A percentile compares a stretch with the other conserved stretches of the same genome.
These are phyloP conservation scores for Eucalyptus cladocalyx DNA, from an alignment of 345 rosid species.

Conservation along the genomic window DNA sequence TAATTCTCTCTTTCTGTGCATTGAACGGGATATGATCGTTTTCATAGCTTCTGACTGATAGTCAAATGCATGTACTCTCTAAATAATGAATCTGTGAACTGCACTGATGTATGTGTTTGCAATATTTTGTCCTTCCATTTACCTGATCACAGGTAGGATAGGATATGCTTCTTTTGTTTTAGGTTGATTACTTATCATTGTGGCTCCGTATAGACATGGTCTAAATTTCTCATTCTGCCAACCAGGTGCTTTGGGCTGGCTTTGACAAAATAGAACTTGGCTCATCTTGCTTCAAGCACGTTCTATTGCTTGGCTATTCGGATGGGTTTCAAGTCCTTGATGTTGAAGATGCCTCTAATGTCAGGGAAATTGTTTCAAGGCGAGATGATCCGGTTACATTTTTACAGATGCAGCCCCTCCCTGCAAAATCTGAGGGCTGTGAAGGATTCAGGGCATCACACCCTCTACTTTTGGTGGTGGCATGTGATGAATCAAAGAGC, in stretches of 20 bases:
- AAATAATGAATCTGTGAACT: neutral
- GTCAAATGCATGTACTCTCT: neutral
- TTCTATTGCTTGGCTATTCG: conserved; percentile 80
- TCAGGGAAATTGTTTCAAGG: conserved; percentile 71
- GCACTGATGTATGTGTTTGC: neutral
- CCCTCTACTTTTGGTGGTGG: conserved; percentile 87
- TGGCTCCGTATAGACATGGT: neutral
- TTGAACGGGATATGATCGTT: neutral
- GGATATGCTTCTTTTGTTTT: neutral
- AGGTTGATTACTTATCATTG: neutral
- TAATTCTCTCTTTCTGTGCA: neutral
- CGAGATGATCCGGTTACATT: conserved; percentile 84
- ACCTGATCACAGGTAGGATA: neutral
- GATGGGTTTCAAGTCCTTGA: conserved; percentile 96
- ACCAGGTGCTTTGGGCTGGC: conserved; percentile 85
- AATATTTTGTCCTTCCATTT: neutral
- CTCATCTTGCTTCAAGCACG: conserved; percentile 44
- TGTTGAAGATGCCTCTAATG: conserved; percentile 68
- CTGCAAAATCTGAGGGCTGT: conserved; percentile 45
- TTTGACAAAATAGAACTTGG: conserved; percentile 67
- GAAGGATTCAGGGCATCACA: conserved; percentile 89
- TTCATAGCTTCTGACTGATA: neutral
- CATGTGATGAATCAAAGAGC: conserved; percentile 66
- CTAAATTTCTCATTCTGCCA: neutral
- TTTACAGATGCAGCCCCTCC: conserved; percentile 80